Percentiles rank a stretch among this genome's conserved stretches.
Evolutionary conservation across 441 rosid species (phyloP).

Genomic region (Pelargonium myrrhifolium): DNA sequence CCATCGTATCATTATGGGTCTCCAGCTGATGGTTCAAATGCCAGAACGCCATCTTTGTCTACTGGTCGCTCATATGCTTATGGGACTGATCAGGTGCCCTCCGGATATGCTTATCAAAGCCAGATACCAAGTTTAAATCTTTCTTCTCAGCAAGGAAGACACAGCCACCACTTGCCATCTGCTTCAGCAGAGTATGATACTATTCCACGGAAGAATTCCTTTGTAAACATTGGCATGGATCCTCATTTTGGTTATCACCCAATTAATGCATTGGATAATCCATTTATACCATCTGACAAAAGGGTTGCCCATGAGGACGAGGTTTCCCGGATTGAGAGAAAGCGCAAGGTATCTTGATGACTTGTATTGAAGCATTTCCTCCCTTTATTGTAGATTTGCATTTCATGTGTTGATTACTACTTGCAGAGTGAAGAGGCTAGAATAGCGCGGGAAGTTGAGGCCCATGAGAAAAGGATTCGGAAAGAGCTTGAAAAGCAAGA

Average conservation of each 20-base stretch:
- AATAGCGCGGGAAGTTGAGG: constrained; percentile 75
- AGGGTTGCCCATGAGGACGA: constrained; percentile 49
- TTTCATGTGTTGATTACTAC: constrained; percentile 16
- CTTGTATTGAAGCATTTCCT: constrained; percentile 8
- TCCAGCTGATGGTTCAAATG: constrained; percentile 34
- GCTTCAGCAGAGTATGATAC: constrained; percentile 40
- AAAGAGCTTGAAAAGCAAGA: constrained; percentile 92
- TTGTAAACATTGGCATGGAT: constrained; percentile 33
- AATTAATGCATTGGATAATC: constrained; percentile 36
- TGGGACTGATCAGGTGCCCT: constrained; percentile 42
- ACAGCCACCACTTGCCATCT: constrained; percentile 40
- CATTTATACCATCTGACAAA: constrained; percentile 43
- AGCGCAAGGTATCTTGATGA: constrained; percentile 48
- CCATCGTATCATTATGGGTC: constrained; percentile 38
- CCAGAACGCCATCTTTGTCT: constrained; percentile 39
- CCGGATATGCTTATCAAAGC: constrained; percentile 43
- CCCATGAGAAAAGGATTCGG: constrained; percentile 70
- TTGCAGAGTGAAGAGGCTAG: constrained; percentile 67
- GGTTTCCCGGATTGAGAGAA: constrained; percentile 50
- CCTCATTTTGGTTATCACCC: constrained; percentile 38
- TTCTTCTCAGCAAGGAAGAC: constrained; percentile 51
- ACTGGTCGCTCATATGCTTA: constrained; percentile 36
- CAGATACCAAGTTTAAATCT: constrained; percentile 59
- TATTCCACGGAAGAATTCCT: constrained; percentile 39
- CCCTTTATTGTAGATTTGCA: neutral